Percentiles rank a stretch among this genome's conserved stretches.
These are phyloP conservation scores for Metschnikowia sp. DNA, from an alignment of 805 yeast species.

Conservation along the genomic window DNA sequence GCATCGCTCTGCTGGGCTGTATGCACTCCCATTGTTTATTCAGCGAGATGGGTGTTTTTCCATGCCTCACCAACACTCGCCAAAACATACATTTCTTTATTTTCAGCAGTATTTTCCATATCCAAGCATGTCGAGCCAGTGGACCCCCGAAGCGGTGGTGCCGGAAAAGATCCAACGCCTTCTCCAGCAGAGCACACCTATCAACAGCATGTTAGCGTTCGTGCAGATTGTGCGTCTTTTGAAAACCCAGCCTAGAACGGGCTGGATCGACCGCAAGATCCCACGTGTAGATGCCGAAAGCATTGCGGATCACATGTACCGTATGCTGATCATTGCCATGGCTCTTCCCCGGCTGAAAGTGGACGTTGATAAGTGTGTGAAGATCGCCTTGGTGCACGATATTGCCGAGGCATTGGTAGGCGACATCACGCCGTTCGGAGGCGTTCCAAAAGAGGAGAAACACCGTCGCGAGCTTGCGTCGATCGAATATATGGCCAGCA, in stretches of 20 bases:
- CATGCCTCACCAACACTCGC: not conserved
- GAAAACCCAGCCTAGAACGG: constrained; percentile 84
- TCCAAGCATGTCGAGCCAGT: constrained; percentile 15
- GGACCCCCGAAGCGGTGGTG: constrained; percentile 56
- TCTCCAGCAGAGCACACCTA: constrained; percentile 27
- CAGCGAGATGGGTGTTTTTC: not conserved
- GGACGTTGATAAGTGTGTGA: constrained; percentile 67
- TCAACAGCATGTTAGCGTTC: constrained; percentile 54
- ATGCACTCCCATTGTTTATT: constrained; percentile 7
- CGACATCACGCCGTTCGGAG: constrained; percentile 80
- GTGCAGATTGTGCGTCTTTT: constrained; percentile 66
- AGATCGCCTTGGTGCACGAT: constrained; percentile 88
- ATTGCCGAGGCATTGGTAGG: constrained; percentile 94
- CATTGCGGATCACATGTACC: constrained; percentile 93
- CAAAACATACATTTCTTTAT: not conserved
- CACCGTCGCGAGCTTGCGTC: constrained; percentile 77
- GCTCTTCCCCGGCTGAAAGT: constrained; percentile 53
- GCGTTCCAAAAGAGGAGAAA: constrained; percentile 71
- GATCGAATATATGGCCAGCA: constrained; percentile 57
- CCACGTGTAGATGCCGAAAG: constrained; percentile 57
- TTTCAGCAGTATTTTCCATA: not conserved
- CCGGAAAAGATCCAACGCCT: constrained; percentile 44
- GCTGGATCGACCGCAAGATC: constrained; percentile 76
- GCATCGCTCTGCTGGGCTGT: not conserved
- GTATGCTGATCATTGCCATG: constrained; percentile 84